These are phyloP conservation scores for Puya raimondii DNA, from an alignment of 176 grass and related monocot genomes.

Conservation along the genomic window DNA sequence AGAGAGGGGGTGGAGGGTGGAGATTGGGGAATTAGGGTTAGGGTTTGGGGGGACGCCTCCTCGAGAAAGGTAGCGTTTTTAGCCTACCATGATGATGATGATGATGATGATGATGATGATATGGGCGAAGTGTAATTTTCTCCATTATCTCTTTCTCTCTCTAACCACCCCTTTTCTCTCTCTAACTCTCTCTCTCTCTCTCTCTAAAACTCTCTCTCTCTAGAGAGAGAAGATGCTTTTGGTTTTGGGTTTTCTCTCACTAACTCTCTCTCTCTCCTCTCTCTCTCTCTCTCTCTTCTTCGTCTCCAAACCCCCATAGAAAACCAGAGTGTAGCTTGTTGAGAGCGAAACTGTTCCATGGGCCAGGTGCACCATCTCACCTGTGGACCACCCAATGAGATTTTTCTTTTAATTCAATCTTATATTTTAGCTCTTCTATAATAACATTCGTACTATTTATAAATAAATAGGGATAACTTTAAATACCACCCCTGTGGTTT, in stretches of 20 bases:
- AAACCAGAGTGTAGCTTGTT: not conserved
- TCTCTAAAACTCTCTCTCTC: too few relatives aligned
- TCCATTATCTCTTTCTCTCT: not conserved
- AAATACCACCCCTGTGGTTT: too few relatives aligned
- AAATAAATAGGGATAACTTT: too few relatives aligned
- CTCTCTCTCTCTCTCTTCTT: not conserved
- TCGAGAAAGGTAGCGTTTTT: not conserved
- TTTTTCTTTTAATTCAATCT: too few relatives aligned
- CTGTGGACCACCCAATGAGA: too few relatives aligned
- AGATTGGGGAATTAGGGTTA: not conserved
- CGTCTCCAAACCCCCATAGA: not conserved
- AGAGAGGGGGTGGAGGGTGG: not conserved
- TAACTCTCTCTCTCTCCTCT: not conserved
- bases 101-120: slow-evolving; percentile 7
- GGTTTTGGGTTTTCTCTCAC: too few relatives aligned
- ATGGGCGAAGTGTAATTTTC: not conserved
- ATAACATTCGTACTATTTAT: too few relatives aligned
- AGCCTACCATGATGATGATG: not conserved
- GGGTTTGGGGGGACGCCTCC: not conserved
- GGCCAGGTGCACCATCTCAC: too few relatives aligned
- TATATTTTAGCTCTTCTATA: too few relatives aligned
- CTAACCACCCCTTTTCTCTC: not conserved
- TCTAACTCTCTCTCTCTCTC: too few relatives aligned
- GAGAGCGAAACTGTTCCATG: not conserved
- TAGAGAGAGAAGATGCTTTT: too few relatives aligned